Conservation (phyloP, 495 filamentous ascomycete species). For the Cercophora scortea region DNA sequence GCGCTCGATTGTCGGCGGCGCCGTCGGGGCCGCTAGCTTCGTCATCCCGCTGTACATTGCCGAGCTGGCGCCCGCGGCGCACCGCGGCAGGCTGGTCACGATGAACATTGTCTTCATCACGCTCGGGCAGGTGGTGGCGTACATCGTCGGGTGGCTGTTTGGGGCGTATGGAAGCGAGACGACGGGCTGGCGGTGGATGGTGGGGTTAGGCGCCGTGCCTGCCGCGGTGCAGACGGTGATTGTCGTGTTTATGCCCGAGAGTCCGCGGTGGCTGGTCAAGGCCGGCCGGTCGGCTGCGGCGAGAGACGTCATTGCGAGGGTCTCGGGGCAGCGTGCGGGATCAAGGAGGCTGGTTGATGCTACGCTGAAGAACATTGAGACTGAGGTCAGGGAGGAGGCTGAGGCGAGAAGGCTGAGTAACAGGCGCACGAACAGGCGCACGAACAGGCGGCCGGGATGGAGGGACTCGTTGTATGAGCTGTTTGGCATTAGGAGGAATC, state of each 20-base stretch:
- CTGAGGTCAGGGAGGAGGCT: conserved; percentile 60
- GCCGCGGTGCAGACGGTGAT: conserved; percentile 62
- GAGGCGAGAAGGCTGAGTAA: conserved; percentile 32
- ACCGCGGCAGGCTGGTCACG: conserved; percentile 70
- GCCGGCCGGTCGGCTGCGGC: conserved; percentile 53
- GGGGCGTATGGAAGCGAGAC: conserved; percentile 38
- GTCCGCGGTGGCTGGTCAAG: conserved; percentile 77
- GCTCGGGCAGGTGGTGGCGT: conserved; percentile 77
- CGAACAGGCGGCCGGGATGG: conserved; percentile 15
- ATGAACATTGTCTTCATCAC: conserved; percentile 76
- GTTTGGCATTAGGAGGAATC: conserved; percentile 53
- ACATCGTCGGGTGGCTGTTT: conserved; percentile 65
- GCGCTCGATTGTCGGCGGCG: conserved; percentile 69
- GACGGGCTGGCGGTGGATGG: conserved; percentile 80
- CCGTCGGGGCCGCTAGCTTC: conserved; percentile 75
- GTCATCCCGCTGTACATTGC: conserved; percentile 82
- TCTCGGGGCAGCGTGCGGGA: conserved; percentile 49
- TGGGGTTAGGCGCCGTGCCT: conserved; percentile 75
- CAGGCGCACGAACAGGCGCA: conserved; percentile 15
- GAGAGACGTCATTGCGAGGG: conserved; percentile 51
- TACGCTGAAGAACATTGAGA: conserved; percentile 57
- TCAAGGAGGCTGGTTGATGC: conserved; percentile 40
- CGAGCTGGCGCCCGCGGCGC: conserved; percentile 69
- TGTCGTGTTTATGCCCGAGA: conserved; percentile 69
- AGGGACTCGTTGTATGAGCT: conserved; percentile 48